phyloP scores from a whole-genome alignment of 441 rosid genomes.

The Populus hybrid region DNA sequence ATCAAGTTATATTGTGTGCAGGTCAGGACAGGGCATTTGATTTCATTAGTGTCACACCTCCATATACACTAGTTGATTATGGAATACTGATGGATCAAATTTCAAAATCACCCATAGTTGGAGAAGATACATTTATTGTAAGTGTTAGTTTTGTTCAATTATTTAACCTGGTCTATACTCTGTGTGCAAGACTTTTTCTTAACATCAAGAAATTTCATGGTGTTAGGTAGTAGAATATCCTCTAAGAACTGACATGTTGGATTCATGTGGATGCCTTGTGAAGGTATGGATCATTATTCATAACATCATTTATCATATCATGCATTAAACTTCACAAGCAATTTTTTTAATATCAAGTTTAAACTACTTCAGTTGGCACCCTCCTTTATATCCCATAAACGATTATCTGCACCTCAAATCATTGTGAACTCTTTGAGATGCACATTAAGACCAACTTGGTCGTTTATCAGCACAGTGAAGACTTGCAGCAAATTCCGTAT shows the following conservation, averaged over 20 bases:
- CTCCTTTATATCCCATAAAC: too few species aligned
- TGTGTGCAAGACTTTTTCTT: background rate
- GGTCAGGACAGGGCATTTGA: conserved; percentile 28
- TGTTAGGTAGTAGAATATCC: conserved; percentile 78
- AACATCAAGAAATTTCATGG: background rate
- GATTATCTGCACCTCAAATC: background rate
- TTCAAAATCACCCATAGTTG: conserved; percentile 65
- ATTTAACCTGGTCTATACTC: background rate
- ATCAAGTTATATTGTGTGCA: conserved; percentile 24
- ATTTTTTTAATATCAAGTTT: background rate
- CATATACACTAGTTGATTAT: conserved; percentile 75
- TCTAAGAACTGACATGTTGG: conserved; percentile 75
- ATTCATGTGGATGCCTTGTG: conserved; percentile 76
- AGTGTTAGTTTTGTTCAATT: conserved; percentile 33
- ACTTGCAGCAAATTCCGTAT: too few species aligned
- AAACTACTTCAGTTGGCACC: too few species aligned
- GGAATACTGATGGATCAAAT: conserved; percentile 70
- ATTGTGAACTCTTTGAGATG: background rate
- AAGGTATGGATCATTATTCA: conserved; percentile 46
- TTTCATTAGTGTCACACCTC: conserved; percentile 89
- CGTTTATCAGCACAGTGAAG: background rate
- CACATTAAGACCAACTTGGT: background rate
- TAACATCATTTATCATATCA: background rate
- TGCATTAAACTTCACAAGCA: conserved; percentile 9
- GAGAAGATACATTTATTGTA: conserved; percentile 82